Evolutionary conservation across 2,329 filamentous ascomycete species (phyloP).

Genomic region (Penicillium sp.): DNA sequence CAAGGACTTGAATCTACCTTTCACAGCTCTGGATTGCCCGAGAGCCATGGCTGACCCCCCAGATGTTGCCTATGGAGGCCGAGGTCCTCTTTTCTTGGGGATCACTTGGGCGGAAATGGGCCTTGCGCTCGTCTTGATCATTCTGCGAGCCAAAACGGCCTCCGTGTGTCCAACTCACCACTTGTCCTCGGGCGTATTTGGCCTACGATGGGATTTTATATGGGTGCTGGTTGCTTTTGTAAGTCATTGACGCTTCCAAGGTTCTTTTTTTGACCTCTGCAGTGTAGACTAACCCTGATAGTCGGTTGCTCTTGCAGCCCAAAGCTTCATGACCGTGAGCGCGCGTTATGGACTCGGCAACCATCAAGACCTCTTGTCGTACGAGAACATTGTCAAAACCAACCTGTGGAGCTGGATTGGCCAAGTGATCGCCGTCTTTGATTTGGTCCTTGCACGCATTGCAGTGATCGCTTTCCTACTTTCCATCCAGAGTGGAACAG

Average conservation of each 20-base stretch:
- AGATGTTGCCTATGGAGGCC: slow-evolving; percentile 9
- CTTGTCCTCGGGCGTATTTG: slow-evolving; percentile 12
- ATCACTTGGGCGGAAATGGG: slow-evolving; percentile 20
- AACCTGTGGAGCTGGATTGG: slow-evolving; percentile 22
- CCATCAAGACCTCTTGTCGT: slow-evolving; percentile 11
- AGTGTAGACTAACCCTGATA: slow-evolving; percentile 2
- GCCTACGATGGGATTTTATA: slow-evolving; percentile 22
- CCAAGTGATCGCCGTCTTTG: slow-evolving; percentile 14
- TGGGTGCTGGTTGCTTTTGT: slow-evolving; percentile 21
- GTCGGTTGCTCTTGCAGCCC: slow-evolving; percentile 12
- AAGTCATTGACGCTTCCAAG: not conserved
- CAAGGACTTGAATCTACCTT: too few species aligned
- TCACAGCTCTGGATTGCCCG: too few species aligned
- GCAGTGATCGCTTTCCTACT: slow-evolving; percentile 20
- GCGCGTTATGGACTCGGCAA: slow-evolving; percentile 16
- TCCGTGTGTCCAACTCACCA: slow-evolving; percentile 12
- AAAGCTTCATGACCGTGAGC: slow-evolving; percentile 17
- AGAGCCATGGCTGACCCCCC: slow-evolving; percentile 5
- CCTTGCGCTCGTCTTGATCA: slow-evolving; percentile 15
- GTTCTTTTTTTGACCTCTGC: not conserved
- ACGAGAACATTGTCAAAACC: slow-evolving; percentile 9
- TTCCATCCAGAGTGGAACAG: slow-evolving; percentile 13
- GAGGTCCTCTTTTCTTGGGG: slow-evolving; percentile 17
- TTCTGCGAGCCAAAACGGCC: slow-evolving; percentile 17
- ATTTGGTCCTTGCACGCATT: slow-evolving; percentile 13